Conservation (phyloP, 2,329 filamentous ascomycete genomes). For the Fusarium torulosum region DNA sequence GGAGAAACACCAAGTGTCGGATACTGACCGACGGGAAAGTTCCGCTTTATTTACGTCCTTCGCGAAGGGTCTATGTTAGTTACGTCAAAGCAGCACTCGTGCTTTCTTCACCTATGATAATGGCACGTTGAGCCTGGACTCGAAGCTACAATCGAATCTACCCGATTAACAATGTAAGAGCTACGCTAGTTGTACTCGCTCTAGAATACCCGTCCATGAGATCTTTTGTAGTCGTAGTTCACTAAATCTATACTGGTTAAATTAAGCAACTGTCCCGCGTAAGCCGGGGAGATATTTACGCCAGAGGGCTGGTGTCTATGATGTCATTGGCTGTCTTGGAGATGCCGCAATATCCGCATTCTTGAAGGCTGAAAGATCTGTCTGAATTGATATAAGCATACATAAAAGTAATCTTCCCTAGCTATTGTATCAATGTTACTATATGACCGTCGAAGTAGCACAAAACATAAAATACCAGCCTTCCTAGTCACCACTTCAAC, state of each 20-base stretch:
- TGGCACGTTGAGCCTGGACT: too few species aligned
- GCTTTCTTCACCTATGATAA: too few species aligned
- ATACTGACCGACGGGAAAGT: too few species aligned
- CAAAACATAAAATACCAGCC: background rate
- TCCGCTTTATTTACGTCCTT: too few species aligned
- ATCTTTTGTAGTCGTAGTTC: background rate
- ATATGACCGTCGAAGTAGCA: background rate
- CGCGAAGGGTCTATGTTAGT: too few species aligned
- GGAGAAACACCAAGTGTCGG: too few species aligned
- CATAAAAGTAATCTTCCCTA: background rate
- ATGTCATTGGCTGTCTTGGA: constrained; percentile 5
- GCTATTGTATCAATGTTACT: background rate
- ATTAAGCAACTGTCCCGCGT: background rate
- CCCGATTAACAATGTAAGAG: background rate
- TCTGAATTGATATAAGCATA: background rate
- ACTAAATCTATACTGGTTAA: background rate
- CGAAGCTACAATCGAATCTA: background rate
- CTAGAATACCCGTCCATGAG: too few species aligned
- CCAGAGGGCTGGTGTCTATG: background rate
- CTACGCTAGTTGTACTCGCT: background rate
- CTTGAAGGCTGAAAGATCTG: background rate
- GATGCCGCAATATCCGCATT: constrained; percentile 10
- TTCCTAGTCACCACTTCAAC: background rate
- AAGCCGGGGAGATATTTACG: background rate
- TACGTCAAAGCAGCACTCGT: too few species aligned